Evolutionary conservation across 495 filamentous ascomycete genomes (phyloP), one percentile per base, ranked within the genome.

Genomic region (Lepidopterella palustris): DNA sequence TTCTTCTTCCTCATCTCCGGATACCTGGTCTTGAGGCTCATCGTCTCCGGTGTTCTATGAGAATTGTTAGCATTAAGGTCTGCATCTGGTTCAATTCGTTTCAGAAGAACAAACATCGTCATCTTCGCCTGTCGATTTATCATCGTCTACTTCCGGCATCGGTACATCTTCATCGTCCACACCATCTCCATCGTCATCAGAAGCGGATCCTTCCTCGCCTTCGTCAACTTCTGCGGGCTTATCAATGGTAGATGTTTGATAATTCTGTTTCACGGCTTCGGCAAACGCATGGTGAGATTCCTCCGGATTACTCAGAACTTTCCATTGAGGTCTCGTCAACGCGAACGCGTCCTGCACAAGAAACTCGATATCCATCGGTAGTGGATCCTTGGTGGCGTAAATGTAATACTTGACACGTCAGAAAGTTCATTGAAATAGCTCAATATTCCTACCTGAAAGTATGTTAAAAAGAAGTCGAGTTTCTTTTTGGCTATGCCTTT

Each of bases 321-420:
- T 91, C 93, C 92, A 97, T 71, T 96, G 87, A 13, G 95, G 93
- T 62, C 93, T 79, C 15, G 87, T 86, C 48, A 87, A 73, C 20
- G 85, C 81, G 72, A 87, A 97, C 0, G 88, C 92, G 72, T 99
- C 93, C 70, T 97, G 93, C 25, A 97, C 82, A 42, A 96, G 85
- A 73, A 97, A 99, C 62, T 99, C 93, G 53, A 97, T 86, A 67
- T 97, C 93, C 90, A 97, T 96, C 1, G 93, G 95, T 42, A 96
- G 71, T 1, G 88, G 80, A 10, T 95, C 88, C 72, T 99, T 99
- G n/a, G 87, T 88, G 66, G 86, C 39, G 20, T 50, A 84, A 60
- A 96, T 87, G 77, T 99, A 99, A 70, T 96, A 97, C 82, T 92
- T 54, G 18, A n/a, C 9, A 27, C 45, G 42, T 70, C 55, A 73